phyloP scores from a whole-genome alignment of 2,329 filamentous ascomycete genomes.

The Alternaria sp. region DNA sequence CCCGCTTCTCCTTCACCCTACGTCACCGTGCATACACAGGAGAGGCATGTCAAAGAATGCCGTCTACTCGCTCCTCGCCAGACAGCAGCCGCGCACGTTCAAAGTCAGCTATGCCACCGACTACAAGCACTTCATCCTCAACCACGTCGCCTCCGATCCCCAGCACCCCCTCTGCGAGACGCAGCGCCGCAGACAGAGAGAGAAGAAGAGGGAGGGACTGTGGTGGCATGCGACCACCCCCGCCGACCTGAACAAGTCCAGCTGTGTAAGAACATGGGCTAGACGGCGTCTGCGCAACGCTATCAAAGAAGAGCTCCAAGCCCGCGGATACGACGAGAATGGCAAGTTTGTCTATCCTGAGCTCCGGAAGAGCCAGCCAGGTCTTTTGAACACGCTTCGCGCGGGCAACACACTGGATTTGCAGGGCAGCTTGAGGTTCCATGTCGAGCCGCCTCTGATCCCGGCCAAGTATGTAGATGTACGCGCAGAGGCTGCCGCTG shows the following conservation, averaged over 20 bases:
- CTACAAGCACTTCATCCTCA: conserved; percentile 33
- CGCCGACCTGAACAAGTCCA: conserved; percentile 35
- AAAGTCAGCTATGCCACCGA: conserved; percentile 28
- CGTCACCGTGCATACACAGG: conserved; percentile 10
- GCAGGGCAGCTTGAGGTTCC: conserved; percentile 36
- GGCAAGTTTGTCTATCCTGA: conserved; percentile 26
- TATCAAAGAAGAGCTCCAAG: conserved; percentile 36
- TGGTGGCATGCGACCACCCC: conserved; percentile 42
- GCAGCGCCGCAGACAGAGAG: conserved; percentile 22
- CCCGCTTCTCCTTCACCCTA: background rate
- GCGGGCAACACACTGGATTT: conserved; percentile 16
- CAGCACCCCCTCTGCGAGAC: conserved; percentile 35
- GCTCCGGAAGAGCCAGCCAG: background rate
- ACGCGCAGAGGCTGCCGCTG: conserved; percentile 23
- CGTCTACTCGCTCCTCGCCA: conserved; percentile 17
- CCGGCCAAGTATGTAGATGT: conserved; percentile 38
- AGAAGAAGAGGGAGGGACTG: conserved; percentile 33
- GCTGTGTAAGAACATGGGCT: conserved; percentile 42
- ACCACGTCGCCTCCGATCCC: conserved; percentile 26
- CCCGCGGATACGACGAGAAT: conserved; percentile 35
- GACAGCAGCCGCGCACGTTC: conserved; percentile 23
- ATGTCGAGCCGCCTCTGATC: conserved; percentile 27
- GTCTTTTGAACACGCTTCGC: conserved; percentile 6
- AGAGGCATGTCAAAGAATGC: conserved; percentile 15
- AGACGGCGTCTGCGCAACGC: conserved; percentile 39